Evolutionary conservation across 2,329 filamentous ascomycete species (phyloP).

Genomic region (Fulvia fulva): DNA sequence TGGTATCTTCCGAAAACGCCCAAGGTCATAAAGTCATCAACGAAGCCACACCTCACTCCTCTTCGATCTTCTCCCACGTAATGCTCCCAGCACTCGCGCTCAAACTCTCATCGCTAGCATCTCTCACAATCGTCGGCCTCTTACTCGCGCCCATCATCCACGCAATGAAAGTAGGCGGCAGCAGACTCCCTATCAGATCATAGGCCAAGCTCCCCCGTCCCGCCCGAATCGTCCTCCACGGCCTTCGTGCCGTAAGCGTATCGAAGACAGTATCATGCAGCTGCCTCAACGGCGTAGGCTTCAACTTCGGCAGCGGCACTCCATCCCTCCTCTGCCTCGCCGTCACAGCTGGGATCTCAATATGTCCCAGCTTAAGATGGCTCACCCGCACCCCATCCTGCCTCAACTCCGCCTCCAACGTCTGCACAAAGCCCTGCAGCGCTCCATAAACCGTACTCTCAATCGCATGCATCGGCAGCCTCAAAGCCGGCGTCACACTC

Average conservation of each 20-base stretch:
- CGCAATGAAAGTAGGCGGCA: constrained; percentile 72
- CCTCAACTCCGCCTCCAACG: constrained; percentile 72
- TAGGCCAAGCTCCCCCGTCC: constrained; percentile 83
- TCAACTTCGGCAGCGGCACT: constrained; percentile 32
- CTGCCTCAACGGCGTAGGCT: constrained; percentile 63
- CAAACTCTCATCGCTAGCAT: constrained; percentile 31
- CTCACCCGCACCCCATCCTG: constrained; percentile 74
- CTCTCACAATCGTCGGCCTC: constrained; percentile 17
- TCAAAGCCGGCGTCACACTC: constrained; percentile 73
- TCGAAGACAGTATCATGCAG: constrained; percentile 89
- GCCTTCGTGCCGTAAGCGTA: constrained; percentile 65
- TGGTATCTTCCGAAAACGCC: constrained; percentile 2
- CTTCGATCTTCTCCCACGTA: constrained; percentile 46
- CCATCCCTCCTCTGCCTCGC: constrained; percentile 36
- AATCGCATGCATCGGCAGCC: constrained; percentile 75
- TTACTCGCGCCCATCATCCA: constrained; percentile 86
- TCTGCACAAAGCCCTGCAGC: constrained; percentile 78
- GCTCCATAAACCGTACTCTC: constrained; percentile 84
- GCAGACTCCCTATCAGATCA: constrained; percentile 76
- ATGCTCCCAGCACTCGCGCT: constrained; percentile 41
- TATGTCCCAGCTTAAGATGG: constrained; percentile 85
- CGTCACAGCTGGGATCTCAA: constrained; percentile 70
- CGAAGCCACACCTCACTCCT: constrained; percentile 11
- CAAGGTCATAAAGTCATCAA: not conserved
- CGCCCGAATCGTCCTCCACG: constrained; percentile 65